Percentiles rank a stretch among this genome's conserved stretches.
Conservation (phyloP, 768 basidiomycete genomes). For the Serendipita indica region DNA sequence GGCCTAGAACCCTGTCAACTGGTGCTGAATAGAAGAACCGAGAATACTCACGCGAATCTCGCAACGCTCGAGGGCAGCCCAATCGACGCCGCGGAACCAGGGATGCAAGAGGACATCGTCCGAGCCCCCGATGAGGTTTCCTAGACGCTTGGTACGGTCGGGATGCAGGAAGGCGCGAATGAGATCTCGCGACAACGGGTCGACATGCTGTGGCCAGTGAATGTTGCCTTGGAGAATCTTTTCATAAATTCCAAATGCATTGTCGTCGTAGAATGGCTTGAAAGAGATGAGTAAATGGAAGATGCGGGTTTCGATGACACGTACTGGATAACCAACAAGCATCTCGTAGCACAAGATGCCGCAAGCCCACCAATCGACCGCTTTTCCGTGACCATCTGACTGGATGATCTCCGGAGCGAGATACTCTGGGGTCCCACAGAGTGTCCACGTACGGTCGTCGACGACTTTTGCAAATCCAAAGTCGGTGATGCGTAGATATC, state of each 20-base stretch:
- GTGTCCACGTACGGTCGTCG: constrained; percentile 93
- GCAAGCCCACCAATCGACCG: constrained; percentile 99
- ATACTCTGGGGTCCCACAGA: constrained; percentile 93
- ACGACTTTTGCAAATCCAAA: constrained; percentile 98
- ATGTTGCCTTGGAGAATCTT: constrained; percentile 83
- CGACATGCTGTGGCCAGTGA: constrained; percentile 83
- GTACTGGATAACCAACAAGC: constrained; percentile 81
- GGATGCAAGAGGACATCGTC: constrained; percentile 83
- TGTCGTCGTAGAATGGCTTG: constrained; percentile 88
- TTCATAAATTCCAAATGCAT: constrained; percentile 96
- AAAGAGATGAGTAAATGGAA: not conserved
- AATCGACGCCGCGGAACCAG: constrained; percentile 93
- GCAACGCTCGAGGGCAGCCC: constrained; percentile 71
- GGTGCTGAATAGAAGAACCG: not conserved
- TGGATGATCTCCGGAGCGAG: constrained; percentile 97
- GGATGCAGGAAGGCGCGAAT: constrained; percentile 81
- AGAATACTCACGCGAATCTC: constrained; percentile 59
- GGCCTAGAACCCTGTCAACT: constrained; percentile 34
- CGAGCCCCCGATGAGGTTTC: constrained; percentile 84
- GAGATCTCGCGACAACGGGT: constrained; percentile 76
- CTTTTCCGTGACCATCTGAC: constrained; percentile 93
- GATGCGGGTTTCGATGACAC: not conserved
- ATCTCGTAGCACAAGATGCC: constrained; percentile 97
- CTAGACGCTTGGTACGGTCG: constrained; percentile 80
- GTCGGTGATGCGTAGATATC: constrained; percentile 90